Conservation (phyloP, 768 basidiomycete genomes). For the Suillus fuscotomentosus region DNA sequence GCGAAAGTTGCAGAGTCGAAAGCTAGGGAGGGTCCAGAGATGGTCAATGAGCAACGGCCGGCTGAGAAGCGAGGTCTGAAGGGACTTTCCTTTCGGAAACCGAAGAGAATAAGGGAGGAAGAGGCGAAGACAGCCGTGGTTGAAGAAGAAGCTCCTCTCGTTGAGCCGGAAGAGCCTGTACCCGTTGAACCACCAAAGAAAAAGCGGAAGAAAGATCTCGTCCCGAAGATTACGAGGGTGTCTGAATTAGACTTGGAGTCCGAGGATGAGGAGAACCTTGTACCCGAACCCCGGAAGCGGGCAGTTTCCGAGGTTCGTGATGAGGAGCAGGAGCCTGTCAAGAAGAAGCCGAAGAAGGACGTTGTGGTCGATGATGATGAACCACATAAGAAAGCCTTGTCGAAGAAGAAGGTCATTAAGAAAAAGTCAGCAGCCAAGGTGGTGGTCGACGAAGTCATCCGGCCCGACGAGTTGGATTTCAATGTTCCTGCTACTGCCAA, state of each 20-base stretch:
- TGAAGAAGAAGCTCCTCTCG: constrained; percentile 25
- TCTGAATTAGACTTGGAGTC: constrained; percentile 53
- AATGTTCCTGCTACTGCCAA: constrained; percentile 49
- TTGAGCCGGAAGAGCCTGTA: constrained; percentile 33
- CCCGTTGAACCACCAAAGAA: constrained; percentile 51
- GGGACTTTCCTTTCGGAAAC: constrained; percentile 45
- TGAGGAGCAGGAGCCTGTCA: constrained; percentile 39
- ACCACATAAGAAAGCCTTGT: constrained; percentile 19
- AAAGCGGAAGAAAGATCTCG: constrained; percentile 52
- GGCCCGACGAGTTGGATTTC: constrained; percentile 48
- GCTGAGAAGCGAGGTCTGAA: constrained; percentile 45
- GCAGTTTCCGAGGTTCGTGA: constrained; percentile 40
- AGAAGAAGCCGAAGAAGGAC: constrained; percentile 38
- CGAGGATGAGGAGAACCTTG: constrained; percentile 52
- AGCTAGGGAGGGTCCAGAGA: constrained; percentile 25
- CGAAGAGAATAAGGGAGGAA: constrained; percentile 37
- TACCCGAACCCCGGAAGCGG: constrained; percentile 43
- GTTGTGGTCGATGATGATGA: constrained; percentile 25
- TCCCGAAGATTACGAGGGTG: constrained; percentile 32
- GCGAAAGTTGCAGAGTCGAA: constrained; percentile 30
- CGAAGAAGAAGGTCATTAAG: constrained; percentile 36
- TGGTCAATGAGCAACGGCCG: constrained; percentile 45
- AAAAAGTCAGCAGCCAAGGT: constrained; percentile 33
- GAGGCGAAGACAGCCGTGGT: constrained; percentile 22
- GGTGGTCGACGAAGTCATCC: constrained; percentile 49